These are phyloP conservation scores for Hypoxylon intermedium DNA, from an alignment of 495 filamentous ascomycete species.

Conservation along the genomic window DNA sequence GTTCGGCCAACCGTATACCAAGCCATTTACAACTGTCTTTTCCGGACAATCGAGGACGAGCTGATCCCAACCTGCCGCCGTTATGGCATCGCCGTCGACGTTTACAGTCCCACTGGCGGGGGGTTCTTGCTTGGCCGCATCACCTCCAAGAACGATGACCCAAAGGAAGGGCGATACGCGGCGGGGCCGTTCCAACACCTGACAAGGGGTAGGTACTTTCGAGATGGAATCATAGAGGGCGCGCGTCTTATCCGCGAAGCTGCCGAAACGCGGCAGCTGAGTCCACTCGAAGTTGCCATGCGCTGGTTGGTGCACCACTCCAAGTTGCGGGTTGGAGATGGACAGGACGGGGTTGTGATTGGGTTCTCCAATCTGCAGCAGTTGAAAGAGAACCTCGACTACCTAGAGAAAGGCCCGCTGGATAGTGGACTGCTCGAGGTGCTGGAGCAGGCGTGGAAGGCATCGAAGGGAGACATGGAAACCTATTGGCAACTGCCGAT, in stretches of 20 bases:
- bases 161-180: conserved; percentile 69
- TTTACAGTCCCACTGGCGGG: conserved; percentile 81
- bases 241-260: conserved; percentile 71
- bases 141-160: conserved; percentile 57
- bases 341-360: conserved; percentile 75
- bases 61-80: conserved; percentile 75
- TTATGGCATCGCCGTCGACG: conserved; percentile 78
- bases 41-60: conserved; percentile 74
- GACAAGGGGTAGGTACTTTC: conserved; percentile 77
- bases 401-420: conserved; percentile 77
- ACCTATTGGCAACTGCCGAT: conserved; percentile 74
- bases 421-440: conserved; percentile 72
- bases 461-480: conserved; percentile 65
- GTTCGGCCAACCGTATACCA: conserved; percentile 71
- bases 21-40: conserved; percentile 68
- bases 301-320: conserved; percentile 81
- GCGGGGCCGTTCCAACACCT: conserved; percentile 53
- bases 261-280: conserved; percentile 70
- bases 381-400: conserved; percentile 69
- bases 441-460: conserved; percentile 69
- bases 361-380: conserved; percentile 75
- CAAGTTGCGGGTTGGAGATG: conserved; percentile 67
- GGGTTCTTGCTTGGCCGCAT: conserved; percentile 75
- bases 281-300: conserved; percentile 74
- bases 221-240: conserved; percentile 73